A percentile compares a stretch with the other conserved stretches of the same genome.
Evolutionary conservation across 768 basidiomycete species (phyloP).

Genomic region (Dendrothele bispora): DNA sequence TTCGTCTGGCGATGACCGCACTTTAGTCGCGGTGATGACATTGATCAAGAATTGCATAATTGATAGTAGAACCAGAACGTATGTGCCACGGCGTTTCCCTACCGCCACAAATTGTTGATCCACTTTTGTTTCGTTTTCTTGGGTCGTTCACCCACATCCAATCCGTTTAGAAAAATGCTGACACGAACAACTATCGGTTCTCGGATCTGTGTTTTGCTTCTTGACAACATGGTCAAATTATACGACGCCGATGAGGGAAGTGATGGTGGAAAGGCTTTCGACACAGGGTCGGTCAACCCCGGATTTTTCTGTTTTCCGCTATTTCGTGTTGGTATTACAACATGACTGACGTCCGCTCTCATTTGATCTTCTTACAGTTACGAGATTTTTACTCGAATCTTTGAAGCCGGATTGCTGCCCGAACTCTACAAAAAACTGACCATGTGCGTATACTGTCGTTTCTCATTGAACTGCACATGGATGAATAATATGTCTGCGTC

Average conservation of each 20-base stretch:
- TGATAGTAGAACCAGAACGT: conserved; percentile 57
- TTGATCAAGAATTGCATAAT: conserved; percentile 74
- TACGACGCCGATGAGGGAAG: conserved; percentile 68
- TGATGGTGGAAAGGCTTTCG: conserved; percentile 69
- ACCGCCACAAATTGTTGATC: conserved; percentile 6
- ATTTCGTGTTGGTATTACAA: conserved; percentile 1
- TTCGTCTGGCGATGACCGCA: conserved; percentile 61
- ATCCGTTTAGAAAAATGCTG: conserved; percentile 47
- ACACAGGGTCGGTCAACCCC: conserved; percentile 58
- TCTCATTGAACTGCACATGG: no score
- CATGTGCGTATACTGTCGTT: no score
- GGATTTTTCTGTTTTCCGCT: neutral
- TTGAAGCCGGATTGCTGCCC: conserved; percentile 58
- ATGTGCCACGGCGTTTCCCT: conserved; percentile 21
- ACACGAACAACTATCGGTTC: conserved; percentile 53
- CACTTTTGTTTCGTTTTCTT: conserved; percentile 10
- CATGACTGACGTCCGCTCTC: no score
- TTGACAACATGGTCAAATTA: conserved; percentile 71
- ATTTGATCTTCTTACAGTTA: conserved; percentile 43
- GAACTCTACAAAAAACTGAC: conserved; percentile 59
- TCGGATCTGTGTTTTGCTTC: conserved; percentile 63
- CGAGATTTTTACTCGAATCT: conserved; percentile 60
- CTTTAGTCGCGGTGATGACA: conserved; percentile 61
- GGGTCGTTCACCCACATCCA: neutral
- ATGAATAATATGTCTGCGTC: no score